Percentiles rank a stretch among this genome's conserved stretches.
phyloP scores from a whole-genome alignment of 257 asterid species.

The Nicotiana knightiana region DNA sequence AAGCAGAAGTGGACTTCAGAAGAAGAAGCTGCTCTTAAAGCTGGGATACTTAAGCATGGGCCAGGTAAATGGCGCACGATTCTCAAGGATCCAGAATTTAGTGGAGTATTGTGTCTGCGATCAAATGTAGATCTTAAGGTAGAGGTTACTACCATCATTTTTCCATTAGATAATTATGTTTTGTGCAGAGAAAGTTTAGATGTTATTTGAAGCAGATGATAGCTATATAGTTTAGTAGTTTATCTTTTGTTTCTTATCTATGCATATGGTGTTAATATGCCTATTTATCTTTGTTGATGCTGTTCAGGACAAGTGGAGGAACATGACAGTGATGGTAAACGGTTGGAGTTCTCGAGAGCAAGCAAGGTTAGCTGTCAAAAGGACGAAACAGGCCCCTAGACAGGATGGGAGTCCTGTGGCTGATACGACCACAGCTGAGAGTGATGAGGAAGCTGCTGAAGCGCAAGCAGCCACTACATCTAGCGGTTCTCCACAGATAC shows the following conservation, averaged over 20 bases:
- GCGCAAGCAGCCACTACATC: conserved; percentile 52
- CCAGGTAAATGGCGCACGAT: conserved; percentile 98
- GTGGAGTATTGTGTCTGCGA: conserved; percentile 65
- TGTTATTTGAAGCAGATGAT: neutral
- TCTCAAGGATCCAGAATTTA: conserved; percentile 86
- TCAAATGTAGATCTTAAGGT: conserved; percentile 99
- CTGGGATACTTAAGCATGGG: conserved; percentile 93
- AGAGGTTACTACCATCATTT: neutral
- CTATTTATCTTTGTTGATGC: conserved; percentile 19
- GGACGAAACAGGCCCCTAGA: conserved; percentile 51
- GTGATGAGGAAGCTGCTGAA: conserved; percentile 67
- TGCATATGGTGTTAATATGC: neutral
- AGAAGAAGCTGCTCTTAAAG: conserved; percentile 97
- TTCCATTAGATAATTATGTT: neutral
- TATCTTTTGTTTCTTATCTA: neutral
- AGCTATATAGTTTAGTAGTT: neutral
- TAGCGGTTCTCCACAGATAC: conserved; percentile 62
- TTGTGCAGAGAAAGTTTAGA: neutral
- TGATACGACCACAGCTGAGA: conserved; percentile 37
- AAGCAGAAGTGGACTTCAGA: conserved; percentile 98
- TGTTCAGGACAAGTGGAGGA: conserved; percentile 95
- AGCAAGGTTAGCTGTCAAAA: conserved; percentile 65
- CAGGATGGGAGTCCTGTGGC: conserved; percentile 58
- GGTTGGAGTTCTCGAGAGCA: conserved; percentile 92
- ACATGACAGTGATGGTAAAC: conserved; percentile 94